Conservation (phyloP, 331 rosid genomes). For the Cydonia oblonga region DNA sequence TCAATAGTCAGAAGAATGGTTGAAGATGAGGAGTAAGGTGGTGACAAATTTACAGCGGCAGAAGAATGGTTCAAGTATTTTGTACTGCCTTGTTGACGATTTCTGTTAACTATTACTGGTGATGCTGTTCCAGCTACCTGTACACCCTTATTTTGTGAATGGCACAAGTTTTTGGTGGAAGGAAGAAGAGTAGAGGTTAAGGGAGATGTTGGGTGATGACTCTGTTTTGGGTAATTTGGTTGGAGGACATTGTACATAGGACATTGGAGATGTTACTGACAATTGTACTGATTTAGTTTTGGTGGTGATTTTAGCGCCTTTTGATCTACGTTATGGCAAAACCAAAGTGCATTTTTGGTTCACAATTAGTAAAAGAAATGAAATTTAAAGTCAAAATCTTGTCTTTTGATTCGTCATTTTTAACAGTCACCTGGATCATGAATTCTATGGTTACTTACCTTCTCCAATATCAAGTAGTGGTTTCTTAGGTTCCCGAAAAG, state of each 20-base stretch:
- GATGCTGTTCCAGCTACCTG: background rate
- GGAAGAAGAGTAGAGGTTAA: background rate
- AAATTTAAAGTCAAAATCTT: background rate
- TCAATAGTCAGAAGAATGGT: too few species aligned
- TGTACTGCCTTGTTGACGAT: background rate
- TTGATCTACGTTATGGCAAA: background rate
- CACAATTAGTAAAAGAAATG: background rate
- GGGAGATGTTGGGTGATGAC: background rate
- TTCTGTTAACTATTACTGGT: background rate
- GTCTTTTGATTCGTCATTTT: background rate
- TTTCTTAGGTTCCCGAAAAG: background rate
- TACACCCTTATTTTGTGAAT: background rate
- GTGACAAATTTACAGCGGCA: too few species aligned
- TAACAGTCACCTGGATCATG: background rate
- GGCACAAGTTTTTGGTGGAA: background rate
- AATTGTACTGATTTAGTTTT: background rate
- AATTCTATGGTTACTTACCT: background rate
- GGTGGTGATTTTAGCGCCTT: background rate
- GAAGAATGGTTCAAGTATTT: background rate
- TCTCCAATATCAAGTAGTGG: background rate
- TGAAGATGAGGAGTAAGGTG: too few species aligned
- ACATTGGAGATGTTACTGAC: background rate
- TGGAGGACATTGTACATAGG: background rate
- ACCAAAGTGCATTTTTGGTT: background rate
- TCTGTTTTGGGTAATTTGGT: background rate